These are phyloP conservation scores for Boletus rubroflammeus DNA, from an alignment of 768 basidiomycete genomes.

Conservation along the genomic window DNA sequence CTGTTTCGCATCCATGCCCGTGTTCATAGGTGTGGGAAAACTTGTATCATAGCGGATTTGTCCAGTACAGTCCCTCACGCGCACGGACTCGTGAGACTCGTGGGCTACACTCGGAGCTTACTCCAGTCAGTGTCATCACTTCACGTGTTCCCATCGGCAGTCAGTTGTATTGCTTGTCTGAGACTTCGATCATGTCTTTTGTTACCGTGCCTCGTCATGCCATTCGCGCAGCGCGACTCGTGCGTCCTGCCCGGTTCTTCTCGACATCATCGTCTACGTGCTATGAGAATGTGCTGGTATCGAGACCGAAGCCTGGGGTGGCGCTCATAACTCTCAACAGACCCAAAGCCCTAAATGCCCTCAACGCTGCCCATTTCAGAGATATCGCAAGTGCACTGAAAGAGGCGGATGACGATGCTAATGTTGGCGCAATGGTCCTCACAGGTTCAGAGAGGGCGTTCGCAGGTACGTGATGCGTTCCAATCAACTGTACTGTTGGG, in stretches of 20 bases:
- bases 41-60: too few relatives aligned
- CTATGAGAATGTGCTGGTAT: conserved; percentile 67
- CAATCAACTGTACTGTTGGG: neutral
- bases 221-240: conserved; percentile 2
- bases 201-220: conserved; percentile 1
- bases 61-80: too few relatives aligned
- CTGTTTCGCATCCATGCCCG: too few relatives aligned
- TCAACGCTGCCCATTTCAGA: conserved; percentile 73
- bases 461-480: conserved; percentile 57
- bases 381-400: conserved; percentile 79
- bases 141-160: neutral
- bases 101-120: neutral
- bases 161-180: neutral
- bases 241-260: conserved; percentile 16
- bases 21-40: neutral
- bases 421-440: conserved; percentile 80
- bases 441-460: conserved; percentile 93
- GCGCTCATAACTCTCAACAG: conserved; percentile 85
- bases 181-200: conserved; percentile 18
- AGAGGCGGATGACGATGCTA: conserved; percentile 65
- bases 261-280: conserved; percentile 31
- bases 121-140: too few relatives aligned
- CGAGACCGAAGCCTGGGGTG: conserved; percentile 64
- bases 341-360: conserved; percentile 86
- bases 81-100: neutral